These are phyloP conservation scores for Trichophyton mentagrophytes DNA, from an alignment of 2,329 filamentous ascomycete species.

Conservation along the genomic window DNA sequence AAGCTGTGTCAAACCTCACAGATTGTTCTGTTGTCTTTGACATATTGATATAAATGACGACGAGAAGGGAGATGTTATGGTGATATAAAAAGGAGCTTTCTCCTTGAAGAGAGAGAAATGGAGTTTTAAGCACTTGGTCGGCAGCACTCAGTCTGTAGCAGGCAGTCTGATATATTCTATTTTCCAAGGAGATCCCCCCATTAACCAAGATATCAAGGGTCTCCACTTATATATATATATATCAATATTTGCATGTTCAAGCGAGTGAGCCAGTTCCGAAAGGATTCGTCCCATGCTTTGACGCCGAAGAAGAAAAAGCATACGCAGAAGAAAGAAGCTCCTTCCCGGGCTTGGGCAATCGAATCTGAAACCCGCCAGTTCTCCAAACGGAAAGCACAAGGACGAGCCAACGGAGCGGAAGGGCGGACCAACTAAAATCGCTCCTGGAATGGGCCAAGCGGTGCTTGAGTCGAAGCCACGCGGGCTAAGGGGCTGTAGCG, in stretches of 20 bases:
- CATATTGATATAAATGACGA: not conserved
- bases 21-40: not conserved
- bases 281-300: not conserved
- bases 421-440: not conserved
- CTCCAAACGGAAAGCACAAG: conserved; percentile 1
- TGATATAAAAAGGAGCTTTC: not conserved
- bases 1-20: conserved; percentile 5
- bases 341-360: not conserved
- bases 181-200: not conserved
- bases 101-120: not conserved
- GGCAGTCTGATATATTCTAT: not conserved
- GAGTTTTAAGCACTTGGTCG: not conserved
- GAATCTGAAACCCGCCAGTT: not conserved
- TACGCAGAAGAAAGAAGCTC: not conserved
- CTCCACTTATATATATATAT: not conserved
- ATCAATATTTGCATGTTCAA: not conserved
- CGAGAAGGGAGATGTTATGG: not conserved
- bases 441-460: not conserved
- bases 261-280: not conserved
- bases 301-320: not conserved
- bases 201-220: not conserved
- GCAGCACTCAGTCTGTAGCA: not conserved
- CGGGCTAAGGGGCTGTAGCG: not conserved
- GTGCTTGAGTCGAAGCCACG: not conserved
- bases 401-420: not conserved